Percentiles rank a stretch among this genome's conserved stretches.
Evolutionary conservation across 2,329 filamentous ascomycete genomes (phyloP).

Genomic region (Cladosporium velox): DNA sequence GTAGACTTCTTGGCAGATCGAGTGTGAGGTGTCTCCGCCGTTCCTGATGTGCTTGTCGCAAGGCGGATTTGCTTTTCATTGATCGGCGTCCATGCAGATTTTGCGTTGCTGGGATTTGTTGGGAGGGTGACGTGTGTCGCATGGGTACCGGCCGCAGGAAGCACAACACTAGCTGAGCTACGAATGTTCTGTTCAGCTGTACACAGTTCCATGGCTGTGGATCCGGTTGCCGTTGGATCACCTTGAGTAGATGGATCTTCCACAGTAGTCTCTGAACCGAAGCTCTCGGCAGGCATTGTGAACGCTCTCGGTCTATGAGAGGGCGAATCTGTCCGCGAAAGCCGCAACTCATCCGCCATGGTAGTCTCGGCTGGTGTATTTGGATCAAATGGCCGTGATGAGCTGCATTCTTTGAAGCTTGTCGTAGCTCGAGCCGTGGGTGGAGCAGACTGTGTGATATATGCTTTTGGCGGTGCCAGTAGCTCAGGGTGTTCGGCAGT

Average conservation of each 20-base stretch:
- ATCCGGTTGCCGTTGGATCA: background rate
- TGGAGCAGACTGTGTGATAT: constrained; percentile 9
- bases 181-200: background rate
- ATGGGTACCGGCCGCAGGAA: background rate
- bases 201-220: constrained; percentile 11
- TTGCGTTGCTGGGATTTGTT: background rate
- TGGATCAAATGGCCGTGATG: constrained; percentile 6
- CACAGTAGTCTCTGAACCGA: constrained; percentile 6
- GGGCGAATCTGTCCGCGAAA: constrained; percentile 15
- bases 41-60: background rate
- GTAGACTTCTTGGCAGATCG: background rate
- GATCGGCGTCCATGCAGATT: constrained; percentile 3
- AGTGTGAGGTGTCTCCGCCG: background rate
- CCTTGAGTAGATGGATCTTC: background rate
- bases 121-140: background rate
- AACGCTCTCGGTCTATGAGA: constrained; percentile 17
- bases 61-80: background rate
- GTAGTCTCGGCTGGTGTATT: constrained; percentile 13
- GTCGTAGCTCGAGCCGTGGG: constrained; percentile 6
- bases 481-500: background rate
- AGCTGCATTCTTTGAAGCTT: constrained; percentile 11
- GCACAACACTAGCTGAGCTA: background rate
- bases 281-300: constrained; percentile 1
- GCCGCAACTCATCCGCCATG: constrained; percentile 19
- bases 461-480: background rate